phyloP scores from a whole-genome alignment of 139 green algal species.

The Chlorella sp. region DNA sequence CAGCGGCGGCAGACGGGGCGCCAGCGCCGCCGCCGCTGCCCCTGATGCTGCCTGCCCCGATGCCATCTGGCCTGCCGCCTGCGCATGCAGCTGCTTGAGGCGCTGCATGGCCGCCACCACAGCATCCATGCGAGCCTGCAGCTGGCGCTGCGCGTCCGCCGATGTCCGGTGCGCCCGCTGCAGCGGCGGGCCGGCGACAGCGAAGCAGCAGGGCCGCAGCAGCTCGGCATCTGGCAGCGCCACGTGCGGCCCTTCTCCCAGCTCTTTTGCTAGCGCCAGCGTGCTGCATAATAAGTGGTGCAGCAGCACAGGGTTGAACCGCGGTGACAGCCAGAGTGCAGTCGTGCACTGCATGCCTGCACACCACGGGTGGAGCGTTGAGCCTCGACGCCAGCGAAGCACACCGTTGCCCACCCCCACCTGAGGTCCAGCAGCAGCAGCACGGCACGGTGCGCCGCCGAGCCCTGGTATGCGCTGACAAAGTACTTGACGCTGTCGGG shows the following conservation, averaged over 20 bases:
- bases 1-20: not conserved
- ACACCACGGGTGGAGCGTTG: too few relatives aligned
- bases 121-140: not conserved
- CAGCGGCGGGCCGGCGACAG: not conserved
- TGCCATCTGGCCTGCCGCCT: conserved; percentile 9
- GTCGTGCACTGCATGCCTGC: too few relatives aligned
- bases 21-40: not conserved
- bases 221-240: not conserved
- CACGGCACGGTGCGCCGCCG: conserved; percentile 6
- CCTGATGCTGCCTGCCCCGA: not conserved
- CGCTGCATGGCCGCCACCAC: conserved; percentile 31
- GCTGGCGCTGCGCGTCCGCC: not conserved
- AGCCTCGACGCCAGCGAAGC: not conserved
- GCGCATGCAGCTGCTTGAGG: conserved; percentile 17
- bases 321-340: too few relatives aligned
- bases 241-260: conserved; percentile 4
- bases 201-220: not conserved
- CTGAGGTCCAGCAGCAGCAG: conserved; percentile 31
- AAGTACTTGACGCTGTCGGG: conserved; percentile 21
- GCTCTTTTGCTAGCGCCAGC: conserved; percentile 6
- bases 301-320: too few relatives aligned
- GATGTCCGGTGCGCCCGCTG: not conserved
- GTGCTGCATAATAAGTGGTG: too few relatives aligned
- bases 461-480: conserved; percentile 9
- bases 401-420: too few relatives aligned